Evolutionary conservation across 2,329 filamentous ascomycete species (phyloP).

Genomic region (Raffaelea arxii): DNA sequence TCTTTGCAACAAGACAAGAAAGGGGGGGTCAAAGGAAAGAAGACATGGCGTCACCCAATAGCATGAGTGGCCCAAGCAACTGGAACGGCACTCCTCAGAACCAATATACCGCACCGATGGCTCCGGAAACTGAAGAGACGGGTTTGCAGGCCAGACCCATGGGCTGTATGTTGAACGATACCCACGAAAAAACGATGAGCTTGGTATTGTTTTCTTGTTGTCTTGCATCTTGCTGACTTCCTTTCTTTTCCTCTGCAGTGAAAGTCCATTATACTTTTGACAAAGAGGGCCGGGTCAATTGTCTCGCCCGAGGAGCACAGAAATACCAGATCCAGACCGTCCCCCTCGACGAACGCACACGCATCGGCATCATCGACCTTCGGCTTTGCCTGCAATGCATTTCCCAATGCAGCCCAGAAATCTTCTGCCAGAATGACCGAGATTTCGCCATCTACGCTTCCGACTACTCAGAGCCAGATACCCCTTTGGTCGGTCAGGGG

Average conservation of each 20-base stretch:
- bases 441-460: slow-evolving; percentile 97
- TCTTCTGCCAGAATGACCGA: slow-evolving; percentile 58
- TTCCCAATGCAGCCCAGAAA: slow-evolving; percentile 69
- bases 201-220: neutral
- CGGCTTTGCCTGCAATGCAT: slow-evolving; percentile 81
- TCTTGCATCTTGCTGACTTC: neutral
- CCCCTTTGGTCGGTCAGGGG: slow-evolving; percentile 87
- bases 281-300: slow-evolving; percentile 77
- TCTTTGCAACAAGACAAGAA: neutral
- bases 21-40: neutral
- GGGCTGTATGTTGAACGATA: slow-evolving; percentile 20
- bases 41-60: slow-evolving; percentile 14
- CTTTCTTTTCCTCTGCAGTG: slow-evolving; percentile 43
- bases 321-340: slow-evolving; percentile 72
- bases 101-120: slow-evolving; percentile 1
- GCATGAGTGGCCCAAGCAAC: slow-evolving; percentile 7
- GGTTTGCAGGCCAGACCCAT: slow-evolving; percentile 22
- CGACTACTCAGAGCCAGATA: slow-evolving; percentile 93
- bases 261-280: slow-evolving; percentile 98
- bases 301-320: slow-evolving; percentile 76
- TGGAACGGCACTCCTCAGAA: slow-evolving; percentile 4
- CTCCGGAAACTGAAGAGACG: slow-evolving; percentile 16
- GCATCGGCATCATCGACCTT: slow-evolving; percentile 82
- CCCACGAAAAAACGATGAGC: no score
- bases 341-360: slow-evolving; percentile 65